Base-by-base conservation (phyloP, 805 yeast genomes). In the Candida nanaspora region DNA sequence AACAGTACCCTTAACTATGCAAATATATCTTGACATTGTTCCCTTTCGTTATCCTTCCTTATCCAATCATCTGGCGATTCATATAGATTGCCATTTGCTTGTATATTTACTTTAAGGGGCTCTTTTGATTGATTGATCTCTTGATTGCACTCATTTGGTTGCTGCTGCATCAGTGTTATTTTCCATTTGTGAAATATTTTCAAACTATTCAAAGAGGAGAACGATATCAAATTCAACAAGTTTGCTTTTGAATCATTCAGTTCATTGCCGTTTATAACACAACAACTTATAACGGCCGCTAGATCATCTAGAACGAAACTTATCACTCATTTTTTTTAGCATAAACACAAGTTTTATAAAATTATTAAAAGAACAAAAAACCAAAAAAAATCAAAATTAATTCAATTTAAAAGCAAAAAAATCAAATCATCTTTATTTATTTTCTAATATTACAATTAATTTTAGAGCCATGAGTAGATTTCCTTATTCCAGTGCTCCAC, bases 401-500 rank as follows among this genome's bases (percentile, higher is more conserved):
- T 16, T 14, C 10, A 36, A 15, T 33, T 33, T 9, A 26, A 37
- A 22, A 15, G 14, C 28, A 13, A 37, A 19, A 26, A 32, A 21
- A 21, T n/a, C 27, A 6, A 33, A n/a, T 22, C n/a, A 33, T 14
- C 10, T 15, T 4, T 21, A 11, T 33, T 6, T 14, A 7, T 9
- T 21, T 7, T 13, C 10, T 6, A 6, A 14, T 20, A n/a, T 11
- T 10, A 21, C 10, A 14, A 34, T 20, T 27, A 16, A n/a, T 14
- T 7, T 18, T 23, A 23, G 27, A 23, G 33, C 10, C 11, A 59
- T 62, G 66, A 62, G 65, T 50, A 57, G 60, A 63, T 82, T 91
- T 63, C 95, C 96, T 59, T 89, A 86, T 73, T 93, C 98, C 44
- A 88, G 97, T 71, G 98, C 98, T 46, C 98, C 98, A 41, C 78